Base-by-base conservation (phyloP, 2,329 filamentous ascomycete species). In the Didymella pomorum region DNA sequence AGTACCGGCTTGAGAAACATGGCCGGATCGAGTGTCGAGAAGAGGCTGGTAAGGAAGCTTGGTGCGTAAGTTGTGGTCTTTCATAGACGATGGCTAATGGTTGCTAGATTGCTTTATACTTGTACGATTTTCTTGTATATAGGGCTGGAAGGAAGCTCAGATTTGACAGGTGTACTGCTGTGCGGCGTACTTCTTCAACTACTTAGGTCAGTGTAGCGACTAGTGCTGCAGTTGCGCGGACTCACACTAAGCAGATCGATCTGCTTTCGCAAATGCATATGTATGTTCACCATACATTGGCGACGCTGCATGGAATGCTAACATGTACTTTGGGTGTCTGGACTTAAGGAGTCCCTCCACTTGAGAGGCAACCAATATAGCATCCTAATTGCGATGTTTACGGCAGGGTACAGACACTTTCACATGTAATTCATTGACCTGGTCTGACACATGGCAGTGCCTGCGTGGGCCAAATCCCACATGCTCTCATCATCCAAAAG, bases 161-260 rank as follows among this genome's bases (percentile, higher is more conserved):
- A 2, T 14, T 3, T 29, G n/a, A 12, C 41, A 69, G 66, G 61
- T 71, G 21, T 73, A 73, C 47, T 73, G 68, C 43, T 73, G 70
- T 47, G 64, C 69, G 23, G 69, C 67, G 16, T 73, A 72, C 52
- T 73, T 72, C n/a, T 72, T 73, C 63, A 73, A 73, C 20, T 73
- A 73, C 45, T 55, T 73, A 20, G 70, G 70, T 65, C 14, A 35
- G 63, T 49, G 35, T 18, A 23, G 23, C 29, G 20, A 26, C 8
- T n/a, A 26, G 10, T 20, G n/a, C 20, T 18, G 25, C 2, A 3
- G 26, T 14, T 10, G 8, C 1, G n/a, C 21, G 21, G 9, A 42
- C 42, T 51, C 14, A 46, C 21, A 12, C 9, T 11, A 1, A 25
- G 4, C 37, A 67, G 64, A 69, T 59, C 68, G 68, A 23, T 64